These are phyloP conservation scores for Quercus alba DNA, from an alignment of 306 rosid species.

Conservation along the genomic window DNA sequence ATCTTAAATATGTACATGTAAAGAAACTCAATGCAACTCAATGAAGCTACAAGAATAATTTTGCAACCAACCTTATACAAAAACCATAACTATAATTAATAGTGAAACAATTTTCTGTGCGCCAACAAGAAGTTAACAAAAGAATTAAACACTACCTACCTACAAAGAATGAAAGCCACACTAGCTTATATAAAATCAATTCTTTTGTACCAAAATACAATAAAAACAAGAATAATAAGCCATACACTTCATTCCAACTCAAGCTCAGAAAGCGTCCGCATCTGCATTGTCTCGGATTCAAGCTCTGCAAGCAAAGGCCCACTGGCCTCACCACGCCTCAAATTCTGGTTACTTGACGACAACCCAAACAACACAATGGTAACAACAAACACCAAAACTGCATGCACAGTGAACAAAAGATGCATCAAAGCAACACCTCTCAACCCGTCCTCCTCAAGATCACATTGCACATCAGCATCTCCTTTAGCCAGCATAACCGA, in stretches of 20 bases:
- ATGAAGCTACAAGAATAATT: neutral
- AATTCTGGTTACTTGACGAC: conserved; percentile 36
- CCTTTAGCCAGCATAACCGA: conserved; percentile 18
- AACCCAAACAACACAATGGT: conserved; percentile 51
- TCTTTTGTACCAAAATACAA: conserved; percentile 15
- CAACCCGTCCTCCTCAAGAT: conserved; percentile 64
- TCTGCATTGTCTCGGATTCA: conserved; percentile 29
- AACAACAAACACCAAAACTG: conserved; percentile 44
- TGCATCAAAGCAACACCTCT: conserved; percentile 76
- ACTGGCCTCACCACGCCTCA: conserved; percentile 41
- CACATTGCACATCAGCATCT: conserved; percentile 58
- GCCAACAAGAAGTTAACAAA: conserved; percentile 17
- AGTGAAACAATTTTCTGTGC: neutral
- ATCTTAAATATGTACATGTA: neutral
- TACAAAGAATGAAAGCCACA: conserved; percentile 8
- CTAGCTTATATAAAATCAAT: conserved; percentile 17
- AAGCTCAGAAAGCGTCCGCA: conserved; percentile 36
- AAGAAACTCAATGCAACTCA: neutral
- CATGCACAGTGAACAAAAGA: conserved; percentile 65
- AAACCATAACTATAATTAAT: conserved; percentile 21
- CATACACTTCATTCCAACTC: conserved; percentile 56
- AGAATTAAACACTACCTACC: conserved; percentile 21
- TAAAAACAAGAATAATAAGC: neutral
- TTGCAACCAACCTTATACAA: conserved; percentile 2
- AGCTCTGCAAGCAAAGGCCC: conserved; percentile 59